These are phyloP conservation scores for Nepenthes mirabilis DNA, from an alignment of 148 eudicot species.

Conservation along the genomic window DNA sequence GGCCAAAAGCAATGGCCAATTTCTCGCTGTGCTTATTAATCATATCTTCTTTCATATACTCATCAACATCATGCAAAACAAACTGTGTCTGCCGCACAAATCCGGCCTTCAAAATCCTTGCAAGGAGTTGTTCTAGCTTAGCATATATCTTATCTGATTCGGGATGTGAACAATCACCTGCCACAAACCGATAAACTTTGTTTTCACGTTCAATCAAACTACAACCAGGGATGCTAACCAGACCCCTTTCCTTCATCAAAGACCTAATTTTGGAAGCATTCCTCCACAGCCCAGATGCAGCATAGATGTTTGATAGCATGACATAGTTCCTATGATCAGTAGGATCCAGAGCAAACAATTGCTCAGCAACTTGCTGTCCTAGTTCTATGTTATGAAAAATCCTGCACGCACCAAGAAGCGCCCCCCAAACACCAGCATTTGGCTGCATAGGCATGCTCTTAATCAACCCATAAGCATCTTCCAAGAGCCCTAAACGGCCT, in stretches of 20 bases:
- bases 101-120: slow-evolving; percentile 22
- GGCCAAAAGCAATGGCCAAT: slow-evolving; percentile 39
- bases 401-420: slow-evolving; percentile 31
- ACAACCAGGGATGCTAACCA: slow-evolving; percentile 17
- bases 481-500: slow-evolving; percentile 27
- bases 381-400: slow-evolving; percentile 24
- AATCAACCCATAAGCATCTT: slow-evolving; percentile 22
- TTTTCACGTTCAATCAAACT: slow-evolving; percentile 27
- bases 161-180: slow-evolving; percentile 32
- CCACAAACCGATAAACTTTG: slow-evolving; percentile 23
- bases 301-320: slow-evolving; percentile 30
- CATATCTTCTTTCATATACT: slow-evolving; percentile 28
- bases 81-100: slow-evolving; percentile 18
- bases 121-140: slow-evolving; percentile 22
- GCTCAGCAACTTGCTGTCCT: slow-evolving; percentile 37
- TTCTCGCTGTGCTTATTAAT: slow-evolving; percentile 36
- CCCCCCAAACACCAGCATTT: slow-evolving; percentile 37
- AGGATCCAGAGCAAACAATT: slow-evolving; percentile 21
- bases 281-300: slow-evolving; percentile 28
- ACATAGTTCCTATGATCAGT: slow-evolving; percentile 24
- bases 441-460: slow-evolving; percentile 35
- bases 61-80: slow-evolving; percentile 31
- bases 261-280: slow-evolving; percentile 27
- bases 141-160: slow-evolving; percentile 19
- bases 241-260: slow-evolving; percentile 23